These are phyloP conservation scores for Euclidium syriacum DNA, from an alignment of 345 rosid genomes.

Conservation along the genomic window DNA sequence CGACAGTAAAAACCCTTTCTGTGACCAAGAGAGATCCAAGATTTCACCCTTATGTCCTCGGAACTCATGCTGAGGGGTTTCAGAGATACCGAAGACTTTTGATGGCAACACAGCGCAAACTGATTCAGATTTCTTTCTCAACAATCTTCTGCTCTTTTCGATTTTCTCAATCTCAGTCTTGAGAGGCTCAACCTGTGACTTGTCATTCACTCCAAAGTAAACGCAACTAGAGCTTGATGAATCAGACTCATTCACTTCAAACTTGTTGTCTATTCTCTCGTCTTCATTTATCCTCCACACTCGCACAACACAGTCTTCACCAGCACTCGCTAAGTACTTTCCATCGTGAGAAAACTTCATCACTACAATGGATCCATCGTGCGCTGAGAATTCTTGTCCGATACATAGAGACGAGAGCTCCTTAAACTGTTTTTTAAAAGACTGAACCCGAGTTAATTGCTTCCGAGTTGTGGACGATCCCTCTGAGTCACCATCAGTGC, in stretches of 20 bases:
- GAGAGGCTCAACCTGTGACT: conserved; percentile 46
- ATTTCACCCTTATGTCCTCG: conserved; percentile 60
- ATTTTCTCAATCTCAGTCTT: conserved; percentile 35
- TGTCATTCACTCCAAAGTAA: conserved; percentile 46
- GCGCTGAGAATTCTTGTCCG: conserved; percentile 72
- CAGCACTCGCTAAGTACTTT: conserved; percentile 62
- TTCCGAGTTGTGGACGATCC: conserved; percentile 24
- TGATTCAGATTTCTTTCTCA: conserved; percentile 44
- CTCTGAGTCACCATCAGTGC: conserved; percentile 31
- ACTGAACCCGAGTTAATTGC: conserved; percentile 41
- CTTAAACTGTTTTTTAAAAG: conserved; percentile 48
- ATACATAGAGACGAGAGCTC: conserved; percentile 61
- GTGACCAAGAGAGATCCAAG: conserved; percentile 82
- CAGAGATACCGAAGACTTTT: conserved; percentile 49
- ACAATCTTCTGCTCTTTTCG: conserved; percentile 37
- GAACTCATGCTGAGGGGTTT: conserved; percentile 68
- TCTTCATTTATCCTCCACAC: conserved; percentile 70
- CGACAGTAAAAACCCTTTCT: conserved; percentile 62
- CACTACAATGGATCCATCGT: conserved; percentile 59
- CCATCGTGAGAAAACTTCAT: conserved; percentile 82
- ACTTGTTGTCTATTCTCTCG: conserved; percentile 37
- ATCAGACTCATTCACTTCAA: conserved; percentile 43
- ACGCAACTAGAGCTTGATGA: conserved; percentile 37
- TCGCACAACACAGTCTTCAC: conserved; percentile 64
- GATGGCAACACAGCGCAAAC: conserved; percentile 63